Evolutionary conservation across 441 rosid genomes (phyloP), one percentile per base, ranked within the genome.

Genomic region (Jatropha podagrica): DNA sequence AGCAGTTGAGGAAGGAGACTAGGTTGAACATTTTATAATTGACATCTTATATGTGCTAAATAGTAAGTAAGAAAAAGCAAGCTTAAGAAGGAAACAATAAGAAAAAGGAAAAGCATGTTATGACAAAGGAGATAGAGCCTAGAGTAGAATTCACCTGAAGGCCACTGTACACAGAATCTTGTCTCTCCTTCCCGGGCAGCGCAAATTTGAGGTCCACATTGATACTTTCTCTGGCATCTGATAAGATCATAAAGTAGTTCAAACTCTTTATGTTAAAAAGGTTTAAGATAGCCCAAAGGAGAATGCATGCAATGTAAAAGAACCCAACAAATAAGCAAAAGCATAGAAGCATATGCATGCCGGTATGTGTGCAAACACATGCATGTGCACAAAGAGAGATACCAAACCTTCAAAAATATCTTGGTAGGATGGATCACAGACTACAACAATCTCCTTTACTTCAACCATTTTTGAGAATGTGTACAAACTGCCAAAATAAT

Each of bases 171-270:
- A 93, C 99, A 71, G 99, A 95, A 76, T 95, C 97, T 81, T 95
- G 99, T 78, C 99, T 89, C 86, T 95, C 99, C 84, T 93, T 93
- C 75, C 97, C 99, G 12, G 99, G 99, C 71, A 93, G 78, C 37
- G 96, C 82, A 62, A 92, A 95, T 82, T 88, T 91, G 64, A 95
- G 91, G 80, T 87, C 88, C 49, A 87, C 86, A 38, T 69, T 79
- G 72, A 90, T 79, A 18, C 83, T 74, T 54, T 86, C 93, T 76
- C 81, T 72, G 64, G 88, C 78, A 23, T 90, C 99, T 95, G 83
- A 79, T 40, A 78, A 56, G 67, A 40, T 44, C 10, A 68, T 15
- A 64, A 61, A 77, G 48, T 38, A 62, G 58, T 42, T 78, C 77
- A 23, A 56, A 49, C 61, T 52, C 40, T 61, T 69, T 20, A 2